Percentiles rank a stretch among this genome's conserved stretches.
These are phyloP conservation scores for Hsuehochloa calcarea DNA, from an alignment of 176 grass and related monocot species.

Conservation along the genomic window DNA sequence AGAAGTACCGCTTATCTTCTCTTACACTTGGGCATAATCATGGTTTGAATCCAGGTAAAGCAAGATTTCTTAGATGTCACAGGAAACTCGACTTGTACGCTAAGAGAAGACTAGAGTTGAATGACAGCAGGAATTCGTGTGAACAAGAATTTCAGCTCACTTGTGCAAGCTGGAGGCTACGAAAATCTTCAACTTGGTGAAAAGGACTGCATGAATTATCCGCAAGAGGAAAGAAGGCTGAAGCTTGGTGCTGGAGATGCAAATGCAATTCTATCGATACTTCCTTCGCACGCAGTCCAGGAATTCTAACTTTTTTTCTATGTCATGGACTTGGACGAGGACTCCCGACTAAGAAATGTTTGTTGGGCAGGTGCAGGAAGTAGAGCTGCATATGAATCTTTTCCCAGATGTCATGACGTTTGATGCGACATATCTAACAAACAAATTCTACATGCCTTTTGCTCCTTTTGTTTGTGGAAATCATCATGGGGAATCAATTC, in stretches of 20 bases:
- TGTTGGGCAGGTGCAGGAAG: background rate
- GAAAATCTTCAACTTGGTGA: background rate
- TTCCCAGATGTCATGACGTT: background rate
- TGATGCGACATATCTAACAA: background rate
- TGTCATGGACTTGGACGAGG: background rate
- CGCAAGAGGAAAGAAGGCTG: background rate
- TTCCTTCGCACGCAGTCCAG: background rate
- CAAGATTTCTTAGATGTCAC: background rate
- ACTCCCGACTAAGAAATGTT: background rate
- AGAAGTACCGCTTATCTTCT: background rate
- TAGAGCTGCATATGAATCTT: background rate
- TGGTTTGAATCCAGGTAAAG: background rate
- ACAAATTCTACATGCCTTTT: background rate
- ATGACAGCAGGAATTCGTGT: background rate
- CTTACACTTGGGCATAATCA: constrained; percentile 18
- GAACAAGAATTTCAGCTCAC: background rate
- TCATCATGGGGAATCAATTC: too few relatives aligned
- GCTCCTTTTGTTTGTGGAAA: too few relatives aligned
- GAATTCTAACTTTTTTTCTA: too few relatives aligned
- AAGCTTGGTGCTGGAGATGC: background rate
- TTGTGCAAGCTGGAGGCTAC: too few relatives aligned
- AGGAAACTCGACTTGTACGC: background rate
- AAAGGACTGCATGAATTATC: background rate
- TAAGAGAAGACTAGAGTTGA: background rate
- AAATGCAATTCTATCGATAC: background rate